Evolutionary conservation across 306 rosid genomes (phyloP).

Genomic region (Psophocarpus tetragonolobus): DNA sequence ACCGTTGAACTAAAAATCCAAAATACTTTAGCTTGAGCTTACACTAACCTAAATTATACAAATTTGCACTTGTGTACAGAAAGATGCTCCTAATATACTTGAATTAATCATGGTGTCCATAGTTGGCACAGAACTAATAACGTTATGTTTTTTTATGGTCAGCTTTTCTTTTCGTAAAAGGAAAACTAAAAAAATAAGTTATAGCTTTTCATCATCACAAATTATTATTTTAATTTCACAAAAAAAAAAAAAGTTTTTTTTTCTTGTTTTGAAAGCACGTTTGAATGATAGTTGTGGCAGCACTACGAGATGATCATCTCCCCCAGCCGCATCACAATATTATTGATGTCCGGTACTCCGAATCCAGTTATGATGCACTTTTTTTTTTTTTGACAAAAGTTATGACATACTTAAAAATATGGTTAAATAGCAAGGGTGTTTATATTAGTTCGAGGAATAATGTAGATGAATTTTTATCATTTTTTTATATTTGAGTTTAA

Average conservation of each 20-base stretch:
- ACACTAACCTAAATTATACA: not conserved
- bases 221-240: conserved; percentile 10
- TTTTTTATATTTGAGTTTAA: no score
- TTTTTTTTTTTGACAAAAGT: no score
- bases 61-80: not conserved
- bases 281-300: not conserved
- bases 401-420: no score
- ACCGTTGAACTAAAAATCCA: not conserved
- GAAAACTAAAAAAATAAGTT: not conserved
- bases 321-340: not conserved
- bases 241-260: not conserved
- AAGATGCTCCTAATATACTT: not conserved
- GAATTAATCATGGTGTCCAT: conserved; percentile 7
- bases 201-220: conserved; percentile 15
- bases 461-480: no score
- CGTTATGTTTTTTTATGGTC: not conserved
- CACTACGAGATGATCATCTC: not conserved
- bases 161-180: conserved; percentile 38
- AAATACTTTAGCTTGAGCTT: not conserved
- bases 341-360: not conserved
- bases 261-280: not conserved
- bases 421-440: no score
- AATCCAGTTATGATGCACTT: not conserved
- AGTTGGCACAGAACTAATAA: not conserved
- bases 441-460: no score